Evolutionary conservation across 306 rosid genomes (phyloP), one percentile per base, ranked within the genome.

Genomic region (Vigna hirtella): DNA sequence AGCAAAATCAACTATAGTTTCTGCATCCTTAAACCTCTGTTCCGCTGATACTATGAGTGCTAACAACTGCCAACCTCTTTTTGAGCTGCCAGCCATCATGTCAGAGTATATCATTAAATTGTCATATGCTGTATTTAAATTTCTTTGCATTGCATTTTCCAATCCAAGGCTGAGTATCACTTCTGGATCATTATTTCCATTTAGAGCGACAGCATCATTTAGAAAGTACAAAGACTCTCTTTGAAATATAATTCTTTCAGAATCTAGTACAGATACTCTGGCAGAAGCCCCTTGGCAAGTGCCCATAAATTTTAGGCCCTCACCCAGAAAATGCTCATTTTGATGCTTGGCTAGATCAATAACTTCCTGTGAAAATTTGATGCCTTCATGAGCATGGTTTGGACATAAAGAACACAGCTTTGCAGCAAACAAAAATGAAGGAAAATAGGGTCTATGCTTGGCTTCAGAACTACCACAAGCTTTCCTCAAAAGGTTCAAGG

Each of bases 81-180:
- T 84, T 45, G 92, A 89, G 84, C 94, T 76, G 40, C 91, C 96
- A 78, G 78, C 93, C 72, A 80, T 76, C 87, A 77, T 77, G 74
- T 88, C 92, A 7, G 93, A 81, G 87, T 82, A 93, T 70, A 72
- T 74, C 86, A 88, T 86, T 71, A 91, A 82, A 45, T 80, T 85
- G 71, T 85, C 76, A 61, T 88, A 91, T 53, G 98, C 98, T 55
- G 80, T 85, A 74, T 83, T 91, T 15, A 86, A 83, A 80, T 91
- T 95, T 81, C 98, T 91, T 59, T 95, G 99, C 56, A 88, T 58
- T 14, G 98, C 97, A 83, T 95, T 89, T 83, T 95, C 94, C 10
- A 85, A 70, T 30, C 98, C 90, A 78, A 91, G 89, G 85, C 86
- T 81, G 78, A 88, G 87, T 34, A 84, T 52, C 56, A 63, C 86